Conservation (phyloP, 192 early-diverging fungal species). For the Backusella mclennaniae region DNA sequence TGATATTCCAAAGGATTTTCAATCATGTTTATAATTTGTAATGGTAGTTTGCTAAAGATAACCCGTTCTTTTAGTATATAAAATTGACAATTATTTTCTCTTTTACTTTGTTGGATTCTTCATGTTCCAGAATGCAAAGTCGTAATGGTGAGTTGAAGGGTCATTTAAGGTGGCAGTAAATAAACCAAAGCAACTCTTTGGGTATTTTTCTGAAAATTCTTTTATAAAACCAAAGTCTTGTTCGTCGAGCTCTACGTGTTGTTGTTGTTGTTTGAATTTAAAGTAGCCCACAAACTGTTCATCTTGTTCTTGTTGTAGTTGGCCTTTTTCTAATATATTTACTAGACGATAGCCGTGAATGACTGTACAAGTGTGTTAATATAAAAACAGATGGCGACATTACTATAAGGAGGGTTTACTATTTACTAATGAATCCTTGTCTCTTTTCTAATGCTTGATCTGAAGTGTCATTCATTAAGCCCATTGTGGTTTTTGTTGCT, state of each 20-base stretch:
- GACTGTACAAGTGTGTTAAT: background rate
- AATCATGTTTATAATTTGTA: constrained; percentile 1
- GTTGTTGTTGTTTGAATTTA: background rate
- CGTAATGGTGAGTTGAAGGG: background rate
- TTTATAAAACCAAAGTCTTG: background rate
- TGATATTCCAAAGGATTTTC: background rate
- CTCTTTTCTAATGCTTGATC: background rate
- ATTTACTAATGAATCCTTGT: background rate
- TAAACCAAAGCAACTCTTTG: constrained; percentile 1
- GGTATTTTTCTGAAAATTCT: background rate
- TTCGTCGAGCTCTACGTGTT: background rate
- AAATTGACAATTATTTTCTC: background rate
- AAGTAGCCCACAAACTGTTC: background rate
- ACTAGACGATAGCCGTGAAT: background rate
- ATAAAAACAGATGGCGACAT: background rate
- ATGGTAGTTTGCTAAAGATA: background rate
- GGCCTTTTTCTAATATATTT: background rate
- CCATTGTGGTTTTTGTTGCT: background rate
- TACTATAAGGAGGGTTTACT: background rate
- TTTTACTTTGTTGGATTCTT: background rate
- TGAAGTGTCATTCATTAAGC: background rate
- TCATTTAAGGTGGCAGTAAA: background rate
- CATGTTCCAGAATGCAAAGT: constrained; percentile 1
- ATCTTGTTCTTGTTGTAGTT: background rate
- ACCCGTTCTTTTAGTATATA: background rate